These are phyloP conservation scores for Anisodus tanguticus DNA, from an alignment of 257 asterid genomes.

Conservation along the genomic window DNA sequence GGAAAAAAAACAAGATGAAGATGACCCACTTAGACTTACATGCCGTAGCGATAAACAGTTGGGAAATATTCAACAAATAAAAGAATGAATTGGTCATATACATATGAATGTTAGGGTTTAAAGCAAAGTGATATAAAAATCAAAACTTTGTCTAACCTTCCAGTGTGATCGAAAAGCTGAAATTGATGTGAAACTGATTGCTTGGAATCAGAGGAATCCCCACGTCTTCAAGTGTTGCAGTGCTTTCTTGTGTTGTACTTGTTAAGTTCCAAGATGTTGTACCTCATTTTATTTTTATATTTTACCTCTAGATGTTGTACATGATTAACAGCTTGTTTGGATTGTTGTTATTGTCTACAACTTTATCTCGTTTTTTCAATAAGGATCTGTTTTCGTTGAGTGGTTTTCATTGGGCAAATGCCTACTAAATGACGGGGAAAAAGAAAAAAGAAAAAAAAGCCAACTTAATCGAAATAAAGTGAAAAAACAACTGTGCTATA, in stretches of 20 bases:
- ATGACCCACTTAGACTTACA: background rate
- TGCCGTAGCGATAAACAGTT: background rate
- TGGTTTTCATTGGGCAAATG: too few species aligned
- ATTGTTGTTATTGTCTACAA: too few species aligned
- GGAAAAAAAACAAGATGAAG: background rate
- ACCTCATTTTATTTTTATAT: background rate
- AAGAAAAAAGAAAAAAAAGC: too few species aligned
- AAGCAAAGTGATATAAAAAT: background rate
- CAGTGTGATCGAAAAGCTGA: background rate
- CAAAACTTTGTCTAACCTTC: background rate
- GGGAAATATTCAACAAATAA: background rate
- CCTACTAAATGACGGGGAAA: too few species aligned
- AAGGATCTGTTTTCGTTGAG: too few species aligned
- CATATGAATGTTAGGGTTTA: background rate
- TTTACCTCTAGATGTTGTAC: too few species aligned
- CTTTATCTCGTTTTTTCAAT: too few species aligned
- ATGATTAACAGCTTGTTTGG: too few species aligned
- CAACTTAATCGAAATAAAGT: too few species aligned
- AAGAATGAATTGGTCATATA: background rate
- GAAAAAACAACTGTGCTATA: too few species aligned
- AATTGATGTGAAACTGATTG: background rate
- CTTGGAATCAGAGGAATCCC: background rate
- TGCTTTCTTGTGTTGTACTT: background rate
- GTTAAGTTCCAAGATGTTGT: background rate
- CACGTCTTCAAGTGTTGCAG: background rate